Base-by-base conservation (phyloP, 176 grass and related monocot genomes). In the Pontederia paniculata region DNA sequence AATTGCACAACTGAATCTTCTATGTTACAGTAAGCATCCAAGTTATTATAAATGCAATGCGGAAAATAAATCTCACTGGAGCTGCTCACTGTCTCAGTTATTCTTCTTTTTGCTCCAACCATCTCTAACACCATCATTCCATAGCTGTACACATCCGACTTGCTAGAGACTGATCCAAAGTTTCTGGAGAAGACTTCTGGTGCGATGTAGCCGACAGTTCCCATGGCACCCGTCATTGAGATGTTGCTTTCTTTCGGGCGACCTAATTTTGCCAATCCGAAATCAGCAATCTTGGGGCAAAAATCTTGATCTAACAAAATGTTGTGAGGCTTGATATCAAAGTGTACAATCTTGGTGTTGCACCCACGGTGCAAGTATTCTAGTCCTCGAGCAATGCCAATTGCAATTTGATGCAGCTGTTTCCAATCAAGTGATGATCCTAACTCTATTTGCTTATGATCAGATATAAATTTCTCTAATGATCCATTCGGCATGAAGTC, bases 401-500 rank as follows among this genome's bases (percentile, higher is more conserved):
- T 9, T 22, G 42, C 42, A 23, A 62, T 62, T 2, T 62, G 18
- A 9, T 62, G 46, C 16, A 46, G 4, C 6, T 62, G 13, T 22
- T 47, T 4, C 9, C 9, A 62, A 21, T 13, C 60, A 62, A 62
- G 18, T 16, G 18, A 0, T 46, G 19, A 4, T 48, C 14, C 17
- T 44, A n/a, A 17, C 9, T 60, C 9, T 4, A 25, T 14, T 14
- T 62, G 9, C 43, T 46, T n/a, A 2, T 37, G 28, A 37, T 18
- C 60, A 23, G 21, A 23, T 14, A 62, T 62, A 5, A 47, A 62
- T n/a, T 47, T 62, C 0, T 62, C 60, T 23, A 47, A 10, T 2
- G 60, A 62, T 47, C 60, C 60, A 62, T 62, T 62, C 3, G 60
- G 12, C 60, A 62, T 62, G 42, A 62, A 62, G 15, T 62, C 18